Evolutionary conservation across 129 eudicot genomes (phyloP), one percentile per base, ranked within the genome.

Genomic region (Apium graveolens): DNA sequence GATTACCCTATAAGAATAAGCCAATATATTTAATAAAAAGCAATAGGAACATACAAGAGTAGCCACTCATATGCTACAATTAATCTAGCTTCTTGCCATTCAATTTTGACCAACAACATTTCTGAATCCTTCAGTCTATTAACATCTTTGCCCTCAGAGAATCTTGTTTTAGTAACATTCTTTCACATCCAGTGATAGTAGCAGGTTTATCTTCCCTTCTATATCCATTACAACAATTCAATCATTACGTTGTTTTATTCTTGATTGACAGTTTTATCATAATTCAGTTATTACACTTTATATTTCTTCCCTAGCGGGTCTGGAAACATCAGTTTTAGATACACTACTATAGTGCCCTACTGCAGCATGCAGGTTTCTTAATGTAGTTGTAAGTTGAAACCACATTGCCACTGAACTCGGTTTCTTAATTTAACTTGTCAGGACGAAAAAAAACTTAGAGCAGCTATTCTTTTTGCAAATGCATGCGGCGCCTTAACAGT

Each of bases 401-500:
- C 46, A 26, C 7, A 5, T 51, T 34, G 44, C 70, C 17, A 60
- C 17, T 11, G 45, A 21, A 35, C 26, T 16, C 43, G 35, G 13
- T 21, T 38, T 63, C 37, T 39, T 32, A 24, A 79, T 81, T 29
- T 46, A 26, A 69, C 62, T 27, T 79, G 38, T 81, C 85, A 93
- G 98, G 97, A 91, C 34, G 98, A 93, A 79, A 80, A 77, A 79
- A 85, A 83, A 76, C 82, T 93, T 63, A 82, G 91, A 79, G 91
- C 91, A 79, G 98, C 97, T 68, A 90, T 93, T 75, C 79, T 74
- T 20, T 93, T 91, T 78, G 98, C 97, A 39, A 93, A 93, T 80
- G 98, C 90, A 32, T 93, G 98, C 76, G 97, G 97, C 45, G 98
- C 96, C 78, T 72, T 91, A 68, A 86, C 93, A 1, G 98, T 93